Evolutionary conservation across 2,329 filamentous ascomycete species (phyloP).

Genomic region (Colletotrichum godetiae): DNA sequence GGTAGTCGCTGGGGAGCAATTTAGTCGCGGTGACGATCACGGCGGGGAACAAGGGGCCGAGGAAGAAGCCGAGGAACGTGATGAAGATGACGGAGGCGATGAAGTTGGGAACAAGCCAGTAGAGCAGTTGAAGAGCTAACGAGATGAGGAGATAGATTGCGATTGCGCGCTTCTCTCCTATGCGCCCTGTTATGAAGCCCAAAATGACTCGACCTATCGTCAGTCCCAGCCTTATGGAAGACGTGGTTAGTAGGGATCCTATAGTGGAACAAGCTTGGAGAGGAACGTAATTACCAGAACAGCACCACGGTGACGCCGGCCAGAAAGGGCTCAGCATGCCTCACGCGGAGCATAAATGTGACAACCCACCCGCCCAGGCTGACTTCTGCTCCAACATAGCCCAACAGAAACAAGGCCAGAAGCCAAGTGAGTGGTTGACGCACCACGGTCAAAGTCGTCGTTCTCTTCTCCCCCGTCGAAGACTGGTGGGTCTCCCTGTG

Average conservation of each 20-base stretch:
- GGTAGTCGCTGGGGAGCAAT: slow-evolving; percentile 76
- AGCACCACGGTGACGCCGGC: slow-evolving; percentile 82
- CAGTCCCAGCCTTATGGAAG: slow-evolving; percentile 67
- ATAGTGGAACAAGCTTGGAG: too few species aligned
- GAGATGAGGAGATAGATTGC: slow-evolving; percentile 71
- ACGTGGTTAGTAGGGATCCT: background rate
- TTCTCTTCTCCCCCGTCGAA: slow-evolving; percentile 51
- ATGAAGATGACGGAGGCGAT: slow-evolving; percentile 79
- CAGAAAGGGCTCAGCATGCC: slow-evolving; percentile 75
- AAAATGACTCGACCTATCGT: slow-evolving; percentile 79
- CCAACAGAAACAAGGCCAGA: slow-evolving; percentile 78
- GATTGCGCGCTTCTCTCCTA: slow-evolving; percentile 78
- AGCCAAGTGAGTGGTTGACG: slow-evolving; percentile 73
- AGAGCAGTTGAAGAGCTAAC: slow-evolving; percentile 75
- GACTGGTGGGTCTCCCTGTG: slow-evolving; percentile 59
- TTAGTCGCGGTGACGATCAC: slow-evolving; percentile 80
- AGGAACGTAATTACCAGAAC: slow-evolving; percentile 69
- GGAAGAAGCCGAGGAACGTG: slow-evolving; percentile 79
- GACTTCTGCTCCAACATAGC: slow-evolving; percentile 84
- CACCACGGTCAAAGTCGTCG: slow-evolving; percentile 57
- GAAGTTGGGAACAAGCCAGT: slow-evolving; percentile 85
- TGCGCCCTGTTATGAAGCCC: slow-evolving; percentile 79
- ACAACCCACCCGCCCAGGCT: slow-evolving; percentile 83
- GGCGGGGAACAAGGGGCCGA: slow-evolving; percentile 83
- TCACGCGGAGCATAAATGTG: slow-evolving; percentile 85